Percentiles rank a stretch among this genome's conserved stretches.
phyloP scores from a whole-genome alignment of 2,329 filamentous ascomycete genomes.

The Colletotrichum ledebouriae region DNA sequence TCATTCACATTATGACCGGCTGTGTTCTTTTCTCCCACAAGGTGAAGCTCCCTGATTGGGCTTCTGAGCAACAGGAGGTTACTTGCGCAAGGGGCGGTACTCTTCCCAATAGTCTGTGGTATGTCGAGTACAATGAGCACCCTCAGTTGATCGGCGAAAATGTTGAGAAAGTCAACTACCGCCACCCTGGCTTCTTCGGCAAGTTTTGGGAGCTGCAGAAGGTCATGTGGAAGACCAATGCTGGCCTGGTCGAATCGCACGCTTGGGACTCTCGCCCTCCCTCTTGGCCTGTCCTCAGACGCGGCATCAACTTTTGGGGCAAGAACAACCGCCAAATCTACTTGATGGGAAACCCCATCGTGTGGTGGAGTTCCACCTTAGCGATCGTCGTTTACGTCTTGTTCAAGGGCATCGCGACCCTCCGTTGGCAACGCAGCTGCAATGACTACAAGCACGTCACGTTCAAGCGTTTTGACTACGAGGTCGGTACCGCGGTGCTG shows the following conservation, averaged over 20 bases:
- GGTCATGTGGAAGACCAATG: slow-evolving; percentile 99
- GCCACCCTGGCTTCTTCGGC: slow-evolving; percentile 92
- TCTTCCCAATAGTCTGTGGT: slow-evolving; percentile 97
- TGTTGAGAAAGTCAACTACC: slow-evolving; percentile 96
- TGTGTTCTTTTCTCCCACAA: slow-evolving; percentile 98
- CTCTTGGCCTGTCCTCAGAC: slow-evolving; percentile 91
- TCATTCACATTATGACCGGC: slow-evolving; percentile 96
- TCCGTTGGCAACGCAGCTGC: slow-evolving; percentile 95
- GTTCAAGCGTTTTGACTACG: slow-evolving; percentile 98
- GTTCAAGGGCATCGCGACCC: slow-evolving; percentile 89
- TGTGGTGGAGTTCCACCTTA: slow-evolving; percentile 92
- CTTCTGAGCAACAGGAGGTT: slow-evolving; percentile 98
- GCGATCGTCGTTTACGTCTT: slow-evolving; percentile 81
- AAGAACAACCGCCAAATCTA: slow-evolving; percentile 95
- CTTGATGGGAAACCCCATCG: slow-evolving; percentile 91
- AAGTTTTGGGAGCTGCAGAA: slow-evolving; percentile 98
- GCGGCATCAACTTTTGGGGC: slow-evolving; percentile 99
- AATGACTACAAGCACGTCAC: slow-evolving; percentile 84
- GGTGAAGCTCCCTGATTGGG: slow-evolving; percentile 98
- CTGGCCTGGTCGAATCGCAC: slow-evolving; percentile 94
- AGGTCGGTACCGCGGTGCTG: slow-evolving; percentile 89
- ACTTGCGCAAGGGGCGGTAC: slow-evolving; percentile 94
- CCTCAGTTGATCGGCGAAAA: slow-evolving; percentile 75
- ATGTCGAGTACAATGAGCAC: slow-evolving; percentile 91
- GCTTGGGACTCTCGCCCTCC: slow-evolving; percentile 97